Evolutionary conservation across 129 eudicot genomes (phyloP).

Genomic region (Helichrysum umbraculigerum): DNA sequence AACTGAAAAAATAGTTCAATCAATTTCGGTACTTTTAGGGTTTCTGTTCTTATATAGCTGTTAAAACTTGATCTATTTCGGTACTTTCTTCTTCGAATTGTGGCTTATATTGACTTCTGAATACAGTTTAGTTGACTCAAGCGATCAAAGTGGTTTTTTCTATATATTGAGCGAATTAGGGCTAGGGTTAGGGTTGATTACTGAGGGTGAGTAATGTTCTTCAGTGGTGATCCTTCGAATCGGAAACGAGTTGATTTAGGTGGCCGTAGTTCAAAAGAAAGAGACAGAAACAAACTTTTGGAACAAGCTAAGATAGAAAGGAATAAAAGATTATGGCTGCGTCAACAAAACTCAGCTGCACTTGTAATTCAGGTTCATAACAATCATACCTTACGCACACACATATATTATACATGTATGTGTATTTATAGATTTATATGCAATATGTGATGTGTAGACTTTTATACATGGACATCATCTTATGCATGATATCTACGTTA

Average conservation of each 20-base stretch:
- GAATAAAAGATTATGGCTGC: slow-evolving; percentile 50
- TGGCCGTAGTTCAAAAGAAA: slow-evolving; percentile 94
- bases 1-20: slow-evolving; percentile 19
- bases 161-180: slow-evolving; percentile 16
- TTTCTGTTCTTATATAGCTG: neutral
- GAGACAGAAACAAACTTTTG: slow-evolving; percentile 82
- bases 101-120: slow-evolving; percentile 18
- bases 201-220: slow-evolving; percentile 53
- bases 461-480: too few relatives aligned
- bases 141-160: slow-evolving; percentile 4
- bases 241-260: slow-evolving; percentile 95
- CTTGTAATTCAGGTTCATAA: slow-evolving; percentile 68
- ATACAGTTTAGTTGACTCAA: slow-evolving; percentile 24
- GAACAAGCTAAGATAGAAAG: slow-evolving; percentile 88
- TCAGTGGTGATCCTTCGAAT: slow-evolving; percentile 85
- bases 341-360: slow-evolving; percentile 87
- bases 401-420: neutral
- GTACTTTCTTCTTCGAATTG: neutral
- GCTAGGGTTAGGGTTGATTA: neutral
- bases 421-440: neutral
- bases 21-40: slow-evolving; percentile 15
- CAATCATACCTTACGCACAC: neutral
- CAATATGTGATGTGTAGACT: too few relatives aligned
- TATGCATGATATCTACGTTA: too few relatives aligned
- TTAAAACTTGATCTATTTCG: too few relatives aligned